Percentiles rank a stretch among this genome's conserved stretches.
Conservation (phyloP, 441 rosid species). For the Arabidopsis hybrid region DNA sequence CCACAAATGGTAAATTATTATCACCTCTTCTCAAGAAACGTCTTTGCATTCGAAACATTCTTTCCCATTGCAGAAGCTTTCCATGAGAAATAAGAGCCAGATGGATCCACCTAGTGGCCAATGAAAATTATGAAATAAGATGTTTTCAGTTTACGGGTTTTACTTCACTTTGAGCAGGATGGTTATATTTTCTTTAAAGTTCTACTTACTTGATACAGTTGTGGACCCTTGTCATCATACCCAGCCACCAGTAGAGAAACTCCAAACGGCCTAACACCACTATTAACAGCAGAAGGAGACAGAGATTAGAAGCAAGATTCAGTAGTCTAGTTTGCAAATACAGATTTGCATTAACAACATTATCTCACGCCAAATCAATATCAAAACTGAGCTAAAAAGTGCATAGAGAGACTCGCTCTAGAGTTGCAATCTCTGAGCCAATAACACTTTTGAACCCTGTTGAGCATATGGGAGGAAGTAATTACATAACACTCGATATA, state of each 20-base stretch:
- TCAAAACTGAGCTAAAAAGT: not conserved
- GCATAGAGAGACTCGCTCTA: not conserved
- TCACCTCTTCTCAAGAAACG: conserved; percentile 94
- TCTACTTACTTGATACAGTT: conserved; percentile 55
- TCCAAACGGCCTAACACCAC: conserved; percentile 66
- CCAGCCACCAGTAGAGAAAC: conserved; percentile 60
- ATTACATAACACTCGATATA: not conserved
- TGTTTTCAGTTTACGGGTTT: not conserved
- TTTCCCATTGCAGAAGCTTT: conserved; percentile 98
- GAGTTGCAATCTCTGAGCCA: conserved; percentile 11
- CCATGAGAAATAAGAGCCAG: conserved; percentile 98
- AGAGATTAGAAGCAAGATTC: conserved; percentile 4
- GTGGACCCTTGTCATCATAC: conserved; percentile 59
- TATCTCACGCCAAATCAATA: not conserved
- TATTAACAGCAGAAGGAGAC: conserved; percentile 29
- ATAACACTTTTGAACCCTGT: not conserved
- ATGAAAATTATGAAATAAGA: not conserved
- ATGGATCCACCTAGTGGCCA: conserved; percentile 82
- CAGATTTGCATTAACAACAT: not conserved
- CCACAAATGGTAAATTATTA: not conserved
- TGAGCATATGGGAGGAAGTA: not conserved
- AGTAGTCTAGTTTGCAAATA: not conserved
- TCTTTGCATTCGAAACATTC: conserved; percentile 94
- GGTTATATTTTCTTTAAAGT: not conserved
- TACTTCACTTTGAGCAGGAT: not conserved